Conservation (phyloP, 441 rosid species). For the Bruguiera hainesii region DNA sequence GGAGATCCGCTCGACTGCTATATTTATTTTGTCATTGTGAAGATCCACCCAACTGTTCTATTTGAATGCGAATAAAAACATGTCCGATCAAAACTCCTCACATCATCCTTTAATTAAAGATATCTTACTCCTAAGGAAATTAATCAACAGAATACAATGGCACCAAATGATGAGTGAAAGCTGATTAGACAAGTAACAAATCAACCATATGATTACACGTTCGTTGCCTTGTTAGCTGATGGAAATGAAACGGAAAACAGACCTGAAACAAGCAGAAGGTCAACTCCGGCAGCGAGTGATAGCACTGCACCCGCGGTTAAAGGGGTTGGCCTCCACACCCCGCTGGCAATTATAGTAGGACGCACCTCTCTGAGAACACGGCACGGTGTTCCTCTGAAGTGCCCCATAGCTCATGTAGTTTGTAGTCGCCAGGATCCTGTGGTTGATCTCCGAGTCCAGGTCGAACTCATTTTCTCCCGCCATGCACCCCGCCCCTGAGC, state of each 20-base stretch:
- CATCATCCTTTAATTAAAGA: too few species aligned
- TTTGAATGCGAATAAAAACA: too few species aligned
- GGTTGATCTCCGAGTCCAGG: constrained; percentile 63
- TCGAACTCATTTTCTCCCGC: constrained; percentile 33
- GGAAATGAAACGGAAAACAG: background rate
- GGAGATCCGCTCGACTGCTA: too few species aligned
- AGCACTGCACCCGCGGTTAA: constrained; percentile 77
- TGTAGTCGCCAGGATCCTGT: constrained; percentile 62
- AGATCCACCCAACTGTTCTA: too few species aligned
- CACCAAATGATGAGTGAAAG: too few species aligned
- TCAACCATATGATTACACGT: too few species aligned
- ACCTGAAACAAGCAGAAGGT: background rate
- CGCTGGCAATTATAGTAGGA: constrained; percentile 85
- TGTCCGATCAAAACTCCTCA: too few species aligned
- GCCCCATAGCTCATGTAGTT: constrained; percentile 80
- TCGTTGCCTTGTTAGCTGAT: too few species aligned
- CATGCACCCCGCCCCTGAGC: constrained; percentile 56
- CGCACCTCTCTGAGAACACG: constrained; percentile 87
- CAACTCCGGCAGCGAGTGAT: constrained; percentile 61
- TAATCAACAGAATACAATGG: too few species aligned
- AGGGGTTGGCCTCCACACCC: constrained; percentile 81
- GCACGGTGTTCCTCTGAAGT: constrained; percentile 63
- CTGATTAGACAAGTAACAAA: too few species aligned
- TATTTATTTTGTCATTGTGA: too few species aligned
- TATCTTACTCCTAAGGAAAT: too few species aligned